Evolutionary conservation across 805 yeast genomes (phyloP).

Genomic region (Schwanniomyces yamadae): DNA sequence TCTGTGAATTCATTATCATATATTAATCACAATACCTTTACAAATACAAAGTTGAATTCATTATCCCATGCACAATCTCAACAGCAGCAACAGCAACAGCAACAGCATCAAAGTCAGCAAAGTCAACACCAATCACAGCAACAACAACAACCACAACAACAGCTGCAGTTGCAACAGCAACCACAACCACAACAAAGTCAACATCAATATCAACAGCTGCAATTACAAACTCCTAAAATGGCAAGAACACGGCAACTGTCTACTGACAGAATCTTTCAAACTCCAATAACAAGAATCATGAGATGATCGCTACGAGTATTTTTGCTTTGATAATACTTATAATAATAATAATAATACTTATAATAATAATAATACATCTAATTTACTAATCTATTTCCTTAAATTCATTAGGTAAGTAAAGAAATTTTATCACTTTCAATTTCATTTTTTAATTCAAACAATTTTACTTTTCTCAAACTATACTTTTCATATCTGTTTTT

Average conservation of each 20-base stretch:
- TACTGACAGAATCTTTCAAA: constrained; percentile 38
- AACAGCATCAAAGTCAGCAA: not conserved
- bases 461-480: constrained; percentile 22
- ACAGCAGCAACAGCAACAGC: not conserved
- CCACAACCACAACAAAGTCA: not conserved
- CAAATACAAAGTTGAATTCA: constrained; percentile 7
- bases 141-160: constrained; percentile 1
- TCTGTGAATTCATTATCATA: constrained; percentile 32
- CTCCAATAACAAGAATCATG: constrained; percentile 41
- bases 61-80: not conserved
- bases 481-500: constrained; percentile 29
- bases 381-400: too few species aligned
- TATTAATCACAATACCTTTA: constrained; percentile 21
- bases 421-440: constrained; percentile 29
- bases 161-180: constrained; percentile 1
- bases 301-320: constrained; percentile 13
- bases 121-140: not conserved
- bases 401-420: constrained; percentile 7
- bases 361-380: too few species aligned
- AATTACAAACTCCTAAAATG: constrained; percentile 38
- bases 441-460: constrained; percentile 28
- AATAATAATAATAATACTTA: not conserved
- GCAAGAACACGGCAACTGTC: constrained; percentile 39
- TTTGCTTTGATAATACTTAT: not conserved
- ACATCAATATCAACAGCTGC: not conserved